Percentiles rank a stretch among this genome's conserved stretches.
These are phyloP conservation scores for Nakazawaea pomicola DNA, from an alignment of 805 yeast genomes.

Conservation along the genomic window DNA sequence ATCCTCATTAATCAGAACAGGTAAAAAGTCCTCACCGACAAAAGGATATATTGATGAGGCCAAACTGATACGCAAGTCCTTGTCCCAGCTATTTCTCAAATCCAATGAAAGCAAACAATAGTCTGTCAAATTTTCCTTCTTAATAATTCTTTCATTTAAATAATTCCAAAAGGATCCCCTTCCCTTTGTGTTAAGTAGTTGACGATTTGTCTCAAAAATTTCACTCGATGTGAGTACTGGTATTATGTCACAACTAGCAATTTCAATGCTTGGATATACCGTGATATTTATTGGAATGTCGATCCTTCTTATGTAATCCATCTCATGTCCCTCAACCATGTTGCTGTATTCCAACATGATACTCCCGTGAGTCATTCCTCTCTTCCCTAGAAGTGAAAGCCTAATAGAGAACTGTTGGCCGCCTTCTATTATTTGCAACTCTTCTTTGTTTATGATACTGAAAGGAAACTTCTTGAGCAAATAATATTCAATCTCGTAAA, in stretches of 20 bases:
- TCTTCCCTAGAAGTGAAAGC: constrained; percentile 62
- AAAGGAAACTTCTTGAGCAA: constrained; percentile 56
- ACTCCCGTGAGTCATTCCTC: constrained; percentile 64
- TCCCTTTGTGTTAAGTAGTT: not conserved
- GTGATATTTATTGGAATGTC: constrained; percentile 67
- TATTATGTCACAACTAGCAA: constrained; percentile 71
- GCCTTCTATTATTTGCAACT: constrained; percentile 35
- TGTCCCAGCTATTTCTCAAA: constrained; percentile 76
- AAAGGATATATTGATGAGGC: constrained; percentile 19
- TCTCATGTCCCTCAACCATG: constrained; percentile 20
- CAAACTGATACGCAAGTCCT: constrained; percentile 34
- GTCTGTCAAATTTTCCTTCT: constrained; percentile 36
- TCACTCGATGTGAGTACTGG: constrained; percentile 37
- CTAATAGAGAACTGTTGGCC: constrained; percentile 37
- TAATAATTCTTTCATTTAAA: constrained; percentile 6
- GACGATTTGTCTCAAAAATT: constrained; percentile 19
- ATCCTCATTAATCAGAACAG: not conserved
- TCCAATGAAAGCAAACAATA: constrained; percentile 69
- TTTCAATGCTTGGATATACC: constrained; percentile 67
- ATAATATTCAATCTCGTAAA: constrained; percentile 71
- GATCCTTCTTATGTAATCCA: constrained; percentile 47
- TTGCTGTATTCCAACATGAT: constrained; percentile 63
- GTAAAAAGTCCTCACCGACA: constrained; percentile 8
- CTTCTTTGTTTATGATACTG: constrained; percentile 42
- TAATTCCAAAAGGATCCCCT: constrained; percentile 8